Evolutionary conservation across 768 basidiomycete species (phyloP), one percentile per base, ranked within the genome.

Genomic region (Zangia roseola): DNA sequence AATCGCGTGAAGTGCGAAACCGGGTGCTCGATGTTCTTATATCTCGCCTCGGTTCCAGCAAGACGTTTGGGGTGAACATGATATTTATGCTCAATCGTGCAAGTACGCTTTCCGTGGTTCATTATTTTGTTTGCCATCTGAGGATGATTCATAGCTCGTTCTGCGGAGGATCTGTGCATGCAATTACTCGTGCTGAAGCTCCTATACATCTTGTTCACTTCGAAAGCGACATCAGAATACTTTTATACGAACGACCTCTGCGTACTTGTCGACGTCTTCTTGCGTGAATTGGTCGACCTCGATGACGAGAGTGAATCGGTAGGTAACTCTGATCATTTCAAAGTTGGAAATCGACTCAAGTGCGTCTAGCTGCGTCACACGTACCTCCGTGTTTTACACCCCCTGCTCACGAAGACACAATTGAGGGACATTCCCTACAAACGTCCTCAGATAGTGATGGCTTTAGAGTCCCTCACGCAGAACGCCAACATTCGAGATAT

Each of bases 31-130:
- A 82, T 19, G 84, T 95, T 0, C 74, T 99, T 20, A 86, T 91
- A 75, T 76, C 86, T n/a, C 82, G 94, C 17, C 69, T 91, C 23
- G 85, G 88, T 4, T 82, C 82, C n/a, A 90, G 84, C 69, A 91
- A 90, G 73, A 97, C 97, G 1, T 97, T 99, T 61, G 94, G 94
- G 4, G 94, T 94, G 71, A 99, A 98, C 64, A 82, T 99, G 78
- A 97, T 99, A 48, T 99, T 97, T 69, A 99, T 99, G 89, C 74
- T 99, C 38, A 98, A 99, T 61, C 84, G 97, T 50, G 89, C 94
- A 38, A 80, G 94, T 94, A 62, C 59, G 89, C 76, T 12, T 31
- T 30, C 16, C 31, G n/a, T 46, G 16, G 7, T 6, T 16, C n/a
- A 9, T 43, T 26, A 38, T 30, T 49, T 10, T 47, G 40, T 38